phyloP scores from a whole-genome alignment of 192 early-diverging fungal species.

The Linnemannia schmuckeri region DNA sequence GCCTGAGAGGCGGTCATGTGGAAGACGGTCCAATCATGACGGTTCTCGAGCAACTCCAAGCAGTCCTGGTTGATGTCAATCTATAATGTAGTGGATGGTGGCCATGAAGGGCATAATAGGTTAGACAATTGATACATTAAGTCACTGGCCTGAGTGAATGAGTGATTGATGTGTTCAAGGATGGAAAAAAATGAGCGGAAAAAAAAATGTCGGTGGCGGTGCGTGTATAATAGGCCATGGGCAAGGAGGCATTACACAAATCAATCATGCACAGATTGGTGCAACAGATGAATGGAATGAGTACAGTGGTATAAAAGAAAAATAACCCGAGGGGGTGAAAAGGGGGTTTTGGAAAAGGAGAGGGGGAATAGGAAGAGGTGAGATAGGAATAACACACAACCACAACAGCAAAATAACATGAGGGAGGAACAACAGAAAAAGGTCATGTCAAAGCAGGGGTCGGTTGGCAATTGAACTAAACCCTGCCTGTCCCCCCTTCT shows the following conservation, averaged over 20 bases:
- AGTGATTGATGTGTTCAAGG: too few relatives aligned
- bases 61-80: conserved; percentile 93
- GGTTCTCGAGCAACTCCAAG: conserved; percentile 88
- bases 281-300: neutral
- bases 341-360: too few relatives aligned
- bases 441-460: neutral
- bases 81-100: conserved; percentile 40
- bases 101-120: neutral
- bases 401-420: neutral
- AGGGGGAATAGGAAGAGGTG: too few relatives aligned
- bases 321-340: neutral
- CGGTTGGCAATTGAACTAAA: neutral
- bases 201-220: too few relatives aligned
- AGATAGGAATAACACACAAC: neutral
- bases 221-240: too few relatives aligned
- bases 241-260: too few relatives aligned
- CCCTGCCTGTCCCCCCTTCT: neutral
- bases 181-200: too few relatives aligned
- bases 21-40: conserved; percentile 96
- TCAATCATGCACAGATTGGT: too few relatives aligned
- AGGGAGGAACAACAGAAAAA: neutral
- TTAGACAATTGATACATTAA: neutral
- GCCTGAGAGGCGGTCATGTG: conserved; percentile 85
- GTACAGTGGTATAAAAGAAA: neutral
- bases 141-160: neutral